Conservation (phyloP, 2,329 filamentous ascomycete genomes). For the Venturia nashicola region DNA sequence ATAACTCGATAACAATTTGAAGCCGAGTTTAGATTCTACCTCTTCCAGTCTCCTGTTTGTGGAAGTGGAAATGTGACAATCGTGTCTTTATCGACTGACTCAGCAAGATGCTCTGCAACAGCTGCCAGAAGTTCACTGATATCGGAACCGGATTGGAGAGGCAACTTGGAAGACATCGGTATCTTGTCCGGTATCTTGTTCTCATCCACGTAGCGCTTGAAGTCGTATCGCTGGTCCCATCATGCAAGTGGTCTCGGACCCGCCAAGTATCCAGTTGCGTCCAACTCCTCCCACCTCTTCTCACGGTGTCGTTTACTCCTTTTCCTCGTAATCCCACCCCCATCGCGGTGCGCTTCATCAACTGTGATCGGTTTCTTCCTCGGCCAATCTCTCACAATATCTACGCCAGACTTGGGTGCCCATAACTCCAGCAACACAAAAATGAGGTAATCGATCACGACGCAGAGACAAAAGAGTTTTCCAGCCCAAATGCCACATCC, state of each 20-base stretch:
- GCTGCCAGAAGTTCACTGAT: background rate
- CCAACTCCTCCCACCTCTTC: slow-evolving; percentile 12
- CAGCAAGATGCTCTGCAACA: background rate
- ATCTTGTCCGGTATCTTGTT: background rate
- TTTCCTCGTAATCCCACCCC: slow-evolving; percentile 13
- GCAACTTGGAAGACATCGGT: background rate
- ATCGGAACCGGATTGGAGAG: background rate
- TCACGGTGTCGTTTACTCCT: slow-evolving; percentile 18
- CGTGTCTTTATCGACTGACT: background rate
- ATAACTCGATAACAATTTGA: background rate
- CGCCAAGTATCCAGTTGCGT: background rate
- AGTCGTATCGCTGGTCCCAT: background rate
- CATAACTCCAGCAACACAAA: slow-evolving; percentile 80
- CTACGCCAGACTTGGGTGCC: slow-evolving; percentile 74
- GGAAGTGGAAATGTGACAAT: background rate
- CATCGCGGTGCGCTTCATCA: slow-evolving; percentile 3
- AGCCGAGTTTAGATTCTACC: background rate
- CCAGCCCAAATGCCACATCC: slow-evolving; percentile 98
- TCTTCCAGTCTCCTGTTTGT: background rate
- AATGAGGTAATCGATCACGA: slow-evolving; percentile 85
- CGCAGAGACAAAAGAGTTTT: slow-evolving; percentile 91
- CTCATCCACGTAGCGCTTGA: background rate
- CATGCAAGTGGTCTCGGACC: background rate
- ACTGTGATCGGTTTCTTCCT: slow-evolving; percentile 43
- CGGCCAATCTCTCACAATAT: slow-evolving; percentile 85